Percentiles rank a stretch among this genome's conserved stretches.
Evolutionary conservation across 352 stramenopile genomes (phyloP).

Genomic region (Globisporangium orthogonon): DNA sequence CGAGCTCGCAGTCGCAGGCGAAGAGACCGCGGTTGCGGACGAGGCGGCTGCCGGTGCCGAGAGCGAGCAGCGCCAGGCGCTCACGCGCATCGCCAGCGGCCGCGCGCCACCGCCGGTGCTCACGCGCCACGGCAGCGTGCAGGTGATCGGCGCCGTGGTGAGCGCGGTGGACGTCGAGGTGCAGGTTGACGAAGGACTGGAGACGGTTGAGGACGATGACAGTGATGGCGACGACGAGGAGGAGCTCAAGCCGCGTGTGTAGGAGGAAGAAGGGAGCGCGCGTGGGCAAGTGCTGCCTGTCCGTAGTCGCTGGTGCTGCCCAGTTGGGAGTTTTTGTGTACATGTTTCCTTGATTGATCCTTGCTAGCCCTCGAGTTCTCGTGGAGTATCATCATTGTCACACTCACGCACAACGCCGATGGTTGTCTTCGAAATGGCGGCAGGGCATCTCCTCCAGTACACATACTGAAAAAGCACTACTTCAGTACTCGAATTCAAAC

Average conservation of each 20-base stretch:
- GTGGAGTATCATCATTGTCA: too few species aligned
- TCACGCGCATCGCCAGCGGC: conserved; percentile 25
- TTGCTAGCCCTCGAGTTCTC: too few species aligned
- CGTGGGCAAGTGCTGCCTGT: neutral
- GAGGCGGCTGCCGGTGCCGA: conserved; percentile 4
- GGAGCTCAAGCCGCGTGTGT: conserved; percentile 9
- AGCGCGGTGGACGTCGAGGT: conserved; percentile 8
- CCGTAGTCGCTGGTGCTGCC: neutral
- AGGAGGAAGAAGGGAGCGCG: neutral
- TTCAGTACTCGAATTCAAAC: too few species aligned
- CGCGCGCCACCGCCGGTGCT: conserved; percentile 35
- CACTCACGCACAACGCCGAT: too few species aligned
- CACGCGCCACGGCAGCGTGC: conserved; percentile 60
- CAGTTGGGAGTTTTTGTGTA: neutral
- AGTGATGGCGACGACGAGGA: conserved; percentile 16
- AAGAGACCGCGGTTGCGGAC: neutral
- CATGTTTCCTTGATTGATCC: neutral
- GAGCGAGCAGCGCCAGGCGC: conserved; percentile 9
- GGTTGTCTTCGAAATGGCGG: too few species aligned
- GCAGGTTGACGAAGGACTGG: conserved; percentile 21
- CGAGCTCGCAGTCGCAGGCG: conserved; percentile 7
- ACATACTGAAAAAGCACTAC: too few species aligned
- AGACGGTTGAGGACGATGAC: conserved; percentile 27
- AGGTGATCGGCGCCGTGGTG: conserved; percentile 34
- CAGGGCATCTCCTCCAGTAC: too few species aligned